Conservation (phyloP, 2,329 filamentous ascomycete species). For the Gremmenia infestans region DNA sequence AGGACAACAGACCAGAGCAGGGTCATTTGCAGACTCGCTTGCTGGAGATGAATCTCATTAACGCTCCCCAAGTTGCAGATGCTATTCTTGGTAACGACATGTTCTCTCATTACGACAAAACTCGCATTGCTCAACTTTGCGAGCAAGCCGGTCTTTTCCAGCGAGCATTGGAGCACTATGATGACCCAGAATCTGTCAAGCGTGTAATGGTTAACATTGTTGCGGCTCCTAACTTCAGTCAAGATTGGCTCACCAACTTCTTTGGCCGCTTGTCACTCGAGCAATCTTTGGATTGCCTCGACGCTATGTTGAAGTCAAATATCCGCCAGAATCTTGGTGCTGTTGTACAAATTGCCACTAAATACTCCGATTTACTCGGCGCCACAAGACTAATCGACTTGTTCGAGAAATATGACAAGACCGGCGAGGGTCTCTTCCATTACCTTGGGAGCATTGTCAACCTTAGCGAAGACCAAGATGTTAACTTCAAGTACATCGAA, state of each 20-base stretch:
- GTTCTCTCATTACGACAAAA: constrained; percentile 95
- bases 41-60: constrained; percentile 95
- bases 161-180: constrained; percentile 89
- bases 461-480: constrained; percentile 88
- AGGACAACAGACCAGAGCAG: constrained; percentile 92
- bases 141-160: constrained; percentile 86
- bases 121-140: constrained; percentile 82
- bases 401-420: constrained; percentile 89
- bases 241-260: constrained; percentile 87
- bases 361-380: constrained; percentile 93
- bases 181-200: constrained; percentile 86
- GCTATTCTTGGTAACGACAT: constrained; percentile 97
- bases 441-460: constrained; percentile 98
- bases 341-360: constrained; percentile 92
- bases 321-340: constrained; percentile 95
- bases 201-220: constrained; percentile 80
- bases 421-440: constrained; percentile 94
- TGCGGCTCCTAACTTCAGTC: constrained; percentile 75
- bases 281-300: constrained; percentile 87
- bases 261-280: constrained; percentile 95
- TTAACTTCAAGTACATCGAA: constrained; percentile 99
- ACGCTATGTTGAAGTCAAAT: constrained; percentile 94
- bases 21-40: constrained; percentile 89
- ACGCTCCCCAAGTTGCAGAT: constrained; percentile 95
- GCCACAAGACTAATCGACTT: constrained; percentile 85